Percentiles rank a stretch among this genome's conserved stretches.
These are phyloP conservation scores for Pichia sp. DNA, from an alignment of 1,139 yeast species.

Conservation along the genomic window DNA sequence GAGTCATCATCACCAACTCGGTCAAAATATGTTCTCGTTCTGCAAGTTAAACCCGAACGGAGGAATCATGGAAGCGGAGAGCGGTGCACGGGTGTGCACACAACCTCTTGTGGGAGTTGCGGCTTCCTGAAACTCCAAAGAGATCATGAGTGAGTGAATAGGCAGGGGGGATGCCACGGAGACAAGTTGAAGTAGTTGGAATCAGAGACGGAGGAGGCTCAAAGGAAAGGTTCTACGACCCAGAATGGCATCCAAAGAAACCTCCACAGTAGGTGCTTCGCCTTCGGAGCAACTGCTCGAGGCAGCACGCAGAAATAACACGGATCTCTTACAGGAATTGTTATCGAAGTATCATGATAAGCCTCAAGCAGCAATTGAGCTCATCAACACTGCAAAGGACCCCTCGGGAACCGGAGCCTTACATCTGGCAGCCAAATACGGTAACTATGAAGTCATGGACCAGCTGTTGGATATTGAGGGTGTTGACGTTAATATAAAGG, in stretches of 20 bases:
- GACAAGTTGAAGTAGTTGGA: too few species aligned
- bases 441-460: conserved; percentile 86
- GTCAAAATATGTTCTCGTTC: too few species aligned
- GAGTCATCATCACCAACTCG: too few species aligned
- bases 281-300: conserved; percentile 78
- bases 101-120: too few species aligned
- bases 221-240: neutral
- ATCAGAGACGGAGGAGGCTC: neutral
- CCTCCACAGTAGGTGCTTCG: conserved; percentile 56
- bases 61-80: too few species aligned
- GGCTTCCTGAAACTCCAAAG: too few species aligned
- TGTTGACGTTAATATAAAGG: conserved; percentile 80
- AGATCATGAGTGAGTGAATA: too few species aligned
- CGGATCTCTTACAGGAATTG: conserved; percentile 62
- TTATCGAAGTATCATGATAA: conserved; percentile 44
- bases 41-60: too few species aligned
- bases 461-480: conserved; percentile 80
- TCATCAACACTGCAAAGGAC: conserved; percentile 70
- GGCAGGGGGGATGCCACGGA: too few species aligned
- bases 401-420: conserved; percentile 78
- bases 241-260: conserved; percentile 6
- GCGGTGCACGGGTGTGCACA: neutral
- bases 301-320: conserved; percentile 83
- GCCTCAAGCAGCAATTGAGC: conserved; percentile 45
- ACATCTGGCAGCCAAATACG: conserved; percentile 76